Conservation (phyloP, 441 rosid species). For the Jatropha podagrica region DNA sequence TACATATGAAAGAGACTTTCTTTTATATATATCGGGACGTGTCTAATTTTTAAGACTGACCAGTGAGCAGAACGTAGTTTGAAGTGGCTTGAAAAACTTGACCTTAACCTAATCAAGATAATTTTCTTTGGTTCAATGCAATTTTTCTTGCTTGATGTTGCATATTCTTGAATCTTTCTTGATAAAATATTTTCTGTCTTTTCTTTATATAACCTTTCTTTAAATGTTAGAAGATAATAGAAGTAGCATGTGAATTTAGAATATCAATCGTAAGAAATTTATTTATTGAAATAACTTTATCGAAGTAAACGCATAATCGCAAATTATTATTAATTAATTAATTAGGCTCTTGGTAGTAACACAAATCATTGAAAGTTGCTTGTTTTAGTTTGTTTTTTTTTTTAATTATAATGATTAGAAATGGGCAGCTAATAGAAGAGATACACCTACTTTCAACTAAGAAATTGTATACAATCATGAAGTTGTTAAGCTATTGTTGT, state of each 20-base stretch:
- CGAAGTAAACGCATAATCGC: too few species aligned
- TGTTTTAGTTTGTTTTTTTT: too few species aligned
- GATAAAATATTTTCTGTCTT: neutral
- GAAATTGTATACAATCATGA: neutral
- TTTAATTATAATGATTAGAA: too few species aligned
- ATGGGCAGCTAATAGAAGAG: neutral
- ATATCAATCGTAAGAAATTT: too few species aligned
- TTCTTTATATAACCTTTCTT: neutral
- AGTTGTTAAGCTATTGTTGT: conserved; percentile 16
- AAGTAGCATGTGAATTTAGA: too few species aligned
- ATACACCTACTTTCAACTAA: conserved; percentile 15
- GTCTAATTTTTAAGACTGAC: too few species aligned
- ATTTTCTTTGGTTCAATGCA: neutral
- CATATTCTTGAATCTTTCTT: neutral
- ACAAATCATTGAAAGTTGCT: neutral
- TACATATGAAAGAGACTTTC: neutral
- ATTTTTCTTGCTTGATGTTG: conserved; percentile 10
- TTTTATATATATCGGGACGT: too few species aligned
- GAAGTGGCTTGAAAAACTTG: neutral
- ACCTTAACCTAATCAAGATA: conserved; percentile 3
- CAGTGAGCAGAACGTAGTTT: too few species aligned
- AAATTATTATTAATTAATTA: too few species aligned
- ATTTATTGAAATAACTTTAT: too few species aligned
- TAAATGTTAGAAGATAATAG: neutral
- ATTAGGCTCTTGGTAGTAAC: too few species aligned